Base-by-base conservation (phyloP, 768 basidiomycete genomes). In the Macrocybe gigantea region DNA sequence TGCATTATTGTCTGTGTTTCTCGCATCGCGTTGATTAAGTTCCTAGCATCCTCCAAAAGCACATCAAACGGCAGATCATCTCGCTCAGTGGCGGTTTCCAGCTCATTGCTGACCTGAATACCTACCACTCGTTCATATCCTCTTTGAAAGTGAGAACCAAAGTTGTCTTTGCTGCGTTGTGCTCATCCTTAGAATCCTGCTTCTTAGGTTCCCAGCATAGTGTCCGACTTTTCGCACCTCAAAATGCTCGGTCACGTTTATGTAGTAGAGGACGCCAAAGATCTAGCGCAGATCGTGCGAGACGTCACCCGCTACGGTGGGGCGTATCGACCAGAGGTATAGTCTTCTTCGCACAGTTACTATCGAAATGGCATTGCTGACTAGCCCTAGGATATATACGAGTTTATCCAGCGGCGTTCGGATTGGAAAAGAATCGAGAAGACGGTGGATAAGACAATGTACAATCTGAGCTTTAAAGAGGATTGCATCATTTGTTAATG, bases 361-460 rank as follows among this genome's bases (percentile, higher is more conserved):
- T 41, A 44, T 13, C 47, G 33, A 29, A 15, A 13, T 49, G 38
- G 32, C 22, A 22, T 41, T 22, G 31, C 22, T n/a, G 40, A 29
- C 30, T 11, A 51, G n/a, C 33, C 41, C 8, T 49, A 85, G 81
- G 95, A 97, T 60, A 76, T 97, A 44, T 97, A 97, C 62, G 95
- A 98, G 64, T 95, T 97, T 58, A 89, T 97, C 58, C 91, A 93
- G 61, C 74, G 94, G 14, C 77, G 94, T 33, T 88, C 90, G 6
- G 95, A 99, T 63, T 98, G 95, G 95, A 95, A 96, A 70, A 94
- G 90, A 71, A 98, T 98, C 50, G 94, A 98, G 64, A 95, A 92
- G 67, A 84, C 80, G 29, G 96, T 98, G 43, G 91, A 93, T 70
- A 91, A 92, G 71, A 83, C 90, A 42, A 93, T 93, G 90, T 93